A percentile compares a stretch with the other conserved stretches of the same genome.
phyloP scores from a whole-genome alignment of 441 rosid genomes.

The Gossypium gossypioides region DNA sequence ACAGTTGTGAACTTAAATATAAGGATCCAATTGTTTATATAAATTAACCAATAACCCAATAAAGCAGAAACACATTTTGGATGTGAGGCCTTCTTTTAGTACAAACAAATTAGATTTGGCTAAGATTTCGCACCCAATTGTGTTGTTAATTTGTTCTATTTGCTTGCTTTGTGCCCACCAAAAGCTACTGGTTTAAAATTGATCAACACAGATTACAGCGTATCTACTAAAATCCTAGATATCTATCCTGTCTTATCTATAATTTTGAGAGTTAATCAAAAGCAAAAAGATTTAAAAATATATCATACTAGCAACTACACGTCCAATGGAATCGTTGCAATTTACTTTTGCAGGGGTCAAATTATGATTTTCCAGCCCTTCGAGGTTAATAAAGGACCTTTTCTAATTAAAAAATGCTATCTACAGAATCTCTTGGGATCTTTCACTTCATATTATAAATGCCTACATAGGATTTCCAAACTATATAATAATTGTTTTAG shows the following conservation, averaged over 20 bases:
- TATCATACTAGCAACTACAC: not conserved
- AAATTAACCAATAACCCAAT: no score
- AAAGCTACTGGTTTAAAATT: not conserved
- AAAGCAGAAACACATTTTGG: not conserved
- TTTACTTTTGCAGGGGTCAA: slow-evolving; percentile 7
- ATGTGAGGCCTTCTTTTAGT: not conserved
- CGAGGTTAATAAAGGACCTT: not conserved
- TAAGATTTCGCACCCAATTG: not conserved
- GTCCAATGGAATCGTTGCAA: not conserved
- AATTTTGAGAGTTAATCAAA: not conserved
- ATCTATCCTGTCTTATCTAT: not conserved
- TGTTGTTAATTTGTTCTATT: not conserved
- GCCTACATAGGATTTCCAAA: not conserved
- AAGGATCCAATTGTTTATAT: no score
- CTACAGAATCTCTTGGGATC: slow-evolving; percentile 9
- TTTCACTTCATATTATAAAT: slow-evolving; percentile 2
- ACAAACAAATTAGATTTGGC: not conserved
- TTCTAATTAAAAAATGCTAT: slow-evolving; percentile 11
- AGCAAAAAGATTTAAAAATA: not conserved
- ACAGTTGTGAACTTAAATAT: no score
- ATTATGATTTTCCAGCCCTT: slow-evolving; percentile 12
- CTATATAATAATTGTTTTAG: not conserved
- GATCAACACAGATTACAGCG: not conserved
- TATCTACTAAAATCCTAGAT: not conserved
- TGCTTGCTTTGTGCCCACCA: not conserved